Evolutionary conservation across 345 rosid genomes (phyloP), one percentile per base, ranked within the genome.

Genomic region (Noccaea caerulescens): DNA sequence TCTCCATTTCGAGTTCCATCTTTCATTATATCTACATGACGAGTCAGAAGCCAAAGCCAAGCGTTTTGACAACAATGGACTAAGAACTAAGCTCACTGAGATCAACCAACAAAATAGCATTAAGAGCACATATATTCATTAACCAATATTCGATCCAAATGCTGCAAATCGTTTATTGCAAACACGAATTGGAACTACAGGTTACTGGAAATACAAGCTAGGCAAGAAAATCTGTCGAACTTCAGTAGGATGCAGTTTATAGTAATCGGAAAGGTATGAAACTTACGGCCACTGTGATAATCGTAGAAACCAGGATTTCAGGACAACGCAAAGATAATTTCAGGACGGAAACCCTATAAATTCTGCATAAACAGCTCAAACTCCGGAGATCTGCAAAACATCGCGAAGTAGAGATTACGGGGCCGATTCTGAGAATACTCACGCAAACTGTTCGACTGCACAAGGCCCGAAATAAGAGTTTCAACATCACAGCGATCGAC

Each of bases 301-400:
- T 45, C 1, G 33, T 12, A 33, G 3, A 11, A 18, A 36, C 18
- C 58, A n/a, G 13, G 46, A 42, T 18, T 11, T 30, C 33, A 58
- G 3, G 64, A 44, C 16, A 16, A 11, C 1, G 4, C 5, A 1
- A 60, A 34, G 10, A 56, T 47, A 63, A 3, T 45, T n/a, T 33
- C 34, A 11, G 16, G 8, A 45, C 12, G 39, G 7, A 55, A 63
- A 56, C 60, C 56, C 63, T 72, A 47, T 57, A 56, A 46, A 56
- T 36, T 50, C 8, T 2, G 42, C 30, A 14, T 45, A 56, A 55
- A 45, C 55, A 4, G 63, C 76, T n/a, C 30, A 53, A 38, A 58
- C 25, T 45, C 11, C 20, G 11, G 32, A 73, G 13, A 43, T 66
- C 13, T n/a, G 20, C 47, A 46, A 36, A 44, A 33, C 30, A 52